A percentile compares a stretch with the other conserved stretches of the same genome.
Evolutionary conservation across 2,329 filamentous ascomycete genomes (phyloP).

Genomic region (Delphinella strobiligena): DNA sequence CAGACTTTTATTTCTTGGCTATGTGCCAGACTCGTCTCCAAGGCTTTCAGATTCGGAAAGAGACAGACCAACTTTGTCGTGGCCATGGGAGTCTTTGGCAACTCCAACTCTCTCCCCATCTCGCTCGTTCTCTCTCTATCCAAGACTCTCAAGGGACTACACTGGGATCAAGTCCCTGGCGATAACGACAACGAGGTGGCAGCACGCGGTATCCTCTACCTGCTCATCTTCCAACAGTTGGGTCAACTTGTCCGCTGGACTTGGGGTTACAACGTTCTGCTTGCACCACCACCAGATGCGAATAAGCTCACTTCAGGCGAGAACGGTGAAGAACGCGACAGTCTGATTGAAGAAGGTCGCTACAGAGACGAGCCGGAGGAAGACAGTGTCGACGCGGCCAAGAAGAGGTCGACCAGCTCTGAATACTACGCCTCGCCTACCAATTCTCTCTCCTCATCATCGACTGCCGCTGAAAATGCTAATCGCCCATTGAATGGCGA

Average conservation of each 20-base stretch:
- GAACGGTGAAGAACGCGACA: conserved; percentile 31
- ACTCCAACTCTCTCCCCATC: conserved; percentile 95
- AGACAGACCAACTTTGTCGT: conserved; percentile 88
- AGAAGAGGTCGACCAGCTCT: conserved; percentile 30
- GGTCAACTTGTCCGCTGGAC: conserved; percentile 94
- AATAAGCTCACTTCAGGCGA: conserved; percentile 36
- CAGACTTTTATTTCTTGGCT: conserved; percentile 80
- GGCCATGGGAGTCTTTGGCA: conserved; percentile 95
- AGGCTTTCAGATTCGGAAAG: conserved; percentile 68
- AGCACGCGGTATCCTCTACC: conserved; percentile 84
- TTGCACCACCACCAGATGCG: conserved; percentile 70
- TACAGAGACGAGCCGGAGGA: conserved; percentile 39
- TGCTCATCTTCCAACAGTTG: conserved; percentile 94
- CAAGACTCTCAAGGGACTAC: conserved; percentile 79
- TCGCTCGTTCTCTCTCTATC: conserved; percentile 90
- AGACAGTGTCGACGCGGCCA: too few species aligned
- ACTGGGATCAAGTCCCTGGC: conserved; percentile 82
- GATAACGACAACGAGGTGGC: conserved; percentile 94
- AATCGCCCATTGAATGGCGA: conserved; percentile 15
- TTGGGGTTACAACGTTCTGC: conserved; percentile 89
- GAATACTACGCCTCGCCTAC: conserved; percentile 25
- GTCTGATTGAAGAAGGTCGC: conserved; percentile 36
- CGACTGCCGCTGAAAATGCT: conserved; percentile 18
- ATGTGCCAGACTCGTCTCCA: conserved; percentile 59
- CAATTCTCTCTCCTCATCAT: conserved; percentile 12